Base-by-base conservation (phyloP, 1,284 basidiomycete species). In the Termitomyces sp. region DNA sequence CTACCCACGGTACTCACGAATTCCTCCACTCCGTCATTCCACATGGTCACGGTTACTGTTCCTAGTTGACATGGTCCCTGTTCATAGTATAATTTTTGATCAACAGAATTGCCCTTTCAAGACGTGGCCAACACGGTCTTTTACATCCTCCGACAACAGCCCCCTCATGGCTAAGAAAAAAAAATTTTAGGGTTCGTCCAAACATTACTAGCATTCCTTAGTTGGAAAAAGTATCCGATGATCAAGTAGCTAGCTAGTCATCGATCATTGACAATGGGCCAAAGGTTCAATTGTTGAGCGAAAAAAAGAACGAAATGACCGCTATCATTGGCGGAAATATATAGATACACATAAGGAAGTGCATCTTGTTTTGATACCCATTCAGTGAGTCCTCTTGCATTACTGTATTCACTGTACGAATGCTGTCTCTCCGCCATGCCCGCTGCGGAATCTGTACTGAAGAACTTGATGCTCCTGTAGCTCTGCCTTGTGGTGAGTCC, bases 401-500 rank as follows among this genome's bases (percentile, higher is more conserved):
- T 17, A 47, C 47, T 31, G 19, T 31, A n/a, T 46, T 34, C 13
- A 47, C 47, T 31, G 19, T 28, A n/a, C 48, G 24, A 54, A 53
- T 53, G 52, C n/a, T 41, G 5, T 12, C 38, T 42, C 5, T 21
- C 30, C 17, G 31, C 24, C 38, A 69, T 78, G 76, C 67, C 72
- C 40, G 67, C 46, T 84, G 82, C 62, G 70, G 73, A 53, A 79
- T 84, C 64, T 85, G 82, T 65, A 70, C 78, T 34, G 79, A 81
- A 53, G 64, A 66, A 10, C 68, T 78, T 43, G 76, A 76, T 53
- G 69, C 70, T 24, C 82, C 83, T 4, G 77, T 80, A n/a, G 75
- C 77, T n/a, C 63, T 84, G 13, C 81, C 82, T 52, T 84, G 82
- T 64, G 82, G 82, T 83, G 63, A 58, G 75, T 67, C 36, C 19